phyloP scores from a whole-genome alignment of 345 rosid genomes.

The Bruguiera gymnorhiza region DNA sequence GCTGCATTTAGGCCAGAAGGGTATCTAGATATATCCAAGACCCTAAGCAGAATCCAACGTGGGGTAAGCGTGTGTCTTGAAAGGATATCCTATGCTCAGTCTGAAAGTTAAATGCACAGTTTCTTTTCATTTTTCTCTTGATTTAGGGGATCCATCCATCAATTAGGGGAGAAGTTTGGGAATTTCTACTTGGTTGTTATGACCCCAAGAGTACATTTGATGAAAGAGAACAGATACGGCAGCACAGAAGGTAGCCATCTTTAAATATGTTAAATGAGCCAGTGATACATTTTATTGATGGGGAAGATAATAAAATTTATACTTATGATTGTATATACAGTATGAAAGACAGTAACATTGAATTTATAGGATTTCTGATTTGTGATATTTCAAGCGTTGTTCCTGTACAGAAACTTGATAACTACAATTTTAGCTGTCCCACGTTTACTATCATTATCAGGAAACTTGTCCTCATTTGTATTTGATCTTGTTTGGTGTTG shows the following conservation, averaged over 20 bases:
- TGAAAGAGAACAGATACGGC: slow-evolving; percentile 77
- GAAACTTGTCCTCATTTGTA: background rate
- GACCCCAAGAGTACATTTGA: slow-evolving; percentile 85
- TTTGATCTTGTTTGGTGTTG: background rate
- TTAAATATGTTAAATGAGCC: slow-evolving; percentile 6
- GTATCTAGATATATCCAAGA: slow-evolving; percentile 70
- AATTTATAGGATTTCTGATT: background rate
- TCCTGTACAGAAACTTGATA: background rate
- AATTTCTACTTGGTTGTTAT: slow-evolving; percentile 90
- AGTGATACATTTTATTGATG: too few relatives aligned
- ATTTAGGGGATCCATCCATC: slow-evolving; percentile 89
- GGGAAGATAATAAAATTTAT: too few relatives aligned
- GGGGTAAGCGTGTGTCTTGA: slow-evolving; percentile 51
- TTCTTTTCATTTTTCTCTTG: background rate
- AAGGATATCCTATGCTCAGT: background rate
- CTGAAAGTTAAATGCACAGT: slow-evolving; percentile 8
- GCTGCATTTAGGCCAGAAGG: slow-evolving; percentile 83
- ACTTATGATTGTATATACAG: too few relatives aligned
- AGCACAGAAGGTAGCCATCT: slow-evolving; percentile 59
- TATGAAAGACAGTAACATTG: too few relatives aligned
- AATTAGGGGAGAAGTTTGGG: slow-evolving; percentile 99
- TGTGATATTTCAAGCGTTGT: background rate
- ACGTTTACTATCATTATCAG: background rate
- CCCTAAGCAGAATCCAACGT: slow-evolving; percentile 71
- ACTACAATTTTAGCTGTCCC: background rate